Evolutionary conservation across 1,139 yeast genomes (phyloP).

Genomic region (Magnusiomyces fungicola): DNA sequence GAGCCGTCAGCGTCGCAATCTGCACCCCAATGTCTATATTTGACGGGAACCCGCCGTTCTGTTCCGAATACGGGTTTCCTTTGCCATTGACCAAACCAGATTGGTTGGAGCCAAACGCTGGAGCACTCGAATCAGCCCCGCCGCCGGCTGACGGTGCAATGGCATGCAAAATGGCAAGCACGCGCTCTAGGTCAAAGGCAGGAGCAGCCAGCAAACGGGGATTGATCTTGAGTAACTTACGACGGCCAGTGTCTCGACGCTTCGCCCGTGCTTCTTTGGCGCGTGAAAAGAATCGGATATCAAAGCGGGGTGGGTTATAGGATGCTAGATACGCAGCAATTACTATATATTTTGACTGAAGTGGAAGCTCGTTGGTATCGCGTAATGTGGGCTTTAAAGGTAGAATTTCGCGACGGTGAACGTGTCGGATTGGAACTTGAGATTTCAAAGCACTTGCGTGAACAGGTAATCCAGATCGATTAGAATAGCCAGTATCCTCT

Average conservation of each 20-base stretch:
- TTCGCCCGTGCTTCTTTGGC: constrained; percentile 45
- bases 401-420: background rate
- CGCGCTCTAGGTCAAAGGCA: constrained; percentile 58
- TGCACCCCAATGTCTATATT: constrained; percentile 49
- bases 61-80: constrained; percentile 9
- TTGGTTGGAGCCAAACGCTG: no score
- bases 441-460: no score
- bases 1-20: constrained; percentile 51
- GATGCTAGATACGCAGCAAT: constrained; percentile 70
- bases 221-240: constrained; percentile 43
- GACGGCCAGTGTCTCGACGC: constrained; percentile 37
- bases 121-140: no score
- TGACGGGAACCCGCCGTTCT: constrained; percentile 30
- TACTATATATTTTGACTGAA: constrained; percentile 51
- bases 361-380: constrained; percentile 35
- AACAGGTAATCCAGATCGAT: no score
- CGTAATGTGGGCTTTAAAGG: background rate
- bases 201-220: constrained; percentile 52
- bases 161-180: constrained; percentile 58
- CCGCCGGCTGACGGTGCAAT: constrained; percentile 36
- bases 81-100: no score
- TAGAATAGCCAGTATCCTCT: no score
- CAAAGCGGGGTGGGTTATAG: constrained; percentile 52
- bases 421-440: background rate
- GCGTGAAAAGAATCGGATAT: constrained; percentile 53